Conservation (phyloP, 2,329 filamentous ascomycete species). For the Ceratocystis cubensis region DNA sequence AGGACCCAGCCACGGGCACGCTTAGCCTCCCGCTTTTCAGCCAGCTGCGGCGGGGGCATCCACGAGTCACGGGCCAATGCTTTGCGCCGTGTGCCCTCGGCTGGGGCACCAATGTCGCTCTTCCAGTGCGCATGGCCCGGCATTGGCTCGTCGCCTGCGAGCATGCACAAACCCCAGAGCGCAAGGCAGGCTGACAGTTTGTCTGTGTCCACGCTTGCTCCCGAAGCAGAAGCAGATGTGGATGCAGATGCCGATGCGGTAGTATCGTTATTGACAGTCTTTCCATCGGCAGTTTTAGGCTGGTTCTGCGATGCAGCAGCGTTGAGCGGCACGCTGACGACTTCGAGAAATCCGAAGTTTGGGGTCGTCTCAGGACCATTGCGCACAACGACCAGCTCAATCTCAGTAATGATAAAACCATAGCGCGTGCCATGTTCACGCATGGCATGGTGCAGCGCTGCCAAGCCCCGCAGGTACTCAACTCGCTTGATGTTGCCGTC, state of each 20-base stretch:
- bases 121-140: conserved; percentile 51
- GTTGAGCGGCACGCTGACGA: conserved; percentile 50
- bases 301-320: conserved; percentile 11
- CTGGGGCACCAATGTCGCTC: conserved; percentile 61
- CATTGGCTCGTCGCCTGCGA: conserved; percentile 49
- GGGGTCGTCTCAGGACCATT: conserved; percentile 60
- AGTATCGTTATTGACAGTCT: conserved; percentile 24
- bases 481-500: conserved; percentile 76
- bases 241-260: conserved; percentile 23
- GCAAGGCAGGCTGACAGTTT: conserved; percentile 58
- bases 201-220: conserved; percentile 23
- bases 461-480: conserved; percentile 74
- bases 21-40: conserved; percentile 67
- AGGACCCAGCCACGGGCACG: conserved; percentile 60
- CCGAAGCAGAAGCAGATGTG: background rate
- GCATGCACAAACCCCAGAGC: conserved; percentile 65
- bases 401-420: conserved; percentile 92
- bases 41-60: conserved; percentile 62
- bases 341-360: conserved; percentile 79
- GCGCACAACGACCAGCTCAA: conserved; percentile 82
- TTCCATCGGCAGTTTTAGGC: conserved; percentile 21
- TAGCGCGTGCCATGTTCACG: conserved; percentile 87
- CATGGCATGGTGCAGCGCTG: conserved; percentile 82
- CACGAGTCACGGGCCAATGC: conserved; percentile 56
- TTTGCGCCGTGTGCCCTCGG: conserved; percentile 58